Percentiles rank a stretch among this genome's conserved stretches.
These are phyloP conservation scores for Piloderma croceum DNA, from an alignment of 768 basidiomycete genomes.

Conservation along the genomic window DNA sequence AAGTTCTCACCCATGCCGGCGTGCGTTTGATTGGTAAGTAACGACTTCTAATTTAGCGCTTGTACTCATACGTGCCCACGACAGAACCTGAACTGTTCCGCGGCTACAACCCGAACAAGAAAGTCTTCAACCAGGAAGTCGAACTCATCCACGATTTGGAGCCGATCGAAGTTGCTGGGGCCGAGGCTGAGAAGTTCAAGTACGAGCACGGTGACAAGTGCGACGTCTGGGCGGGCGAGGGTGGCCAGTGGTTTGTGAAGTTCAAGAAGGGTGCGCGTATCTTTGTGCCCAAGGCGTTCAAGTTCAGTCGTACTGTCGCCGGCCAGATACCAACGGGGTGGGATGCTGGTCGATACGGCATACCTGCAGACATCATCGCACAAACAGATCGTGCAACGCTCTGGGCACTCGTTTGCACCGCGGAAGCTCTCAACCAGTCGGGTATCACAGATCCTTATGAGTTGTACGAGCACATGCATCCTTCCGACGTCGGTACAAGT, in stretches of 20 bases:
- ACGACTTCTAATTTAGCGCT: not conserved
- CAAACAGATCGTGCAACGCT: constrained; percentile 91
- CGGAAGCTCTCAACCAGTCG: constrained; percentile 94
- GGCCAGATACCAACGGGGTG: constrained; percentile 98
- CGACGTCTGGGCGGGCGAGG: constrained; percentile 88
- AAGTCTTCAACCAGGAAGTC: constrained; percentile 95
- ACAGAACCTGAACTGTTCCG: constrained; percentile 96
- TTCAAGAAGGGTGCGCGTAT: constrained; percentile 97
- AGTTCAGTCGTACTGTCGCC: constrained; percentile 89
- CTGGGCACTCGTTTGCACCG: constrained; percentile 92
- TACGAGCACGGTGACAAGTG: constrained; percentile 94
- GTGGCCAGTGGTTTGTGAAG: constrained; percentile 96
- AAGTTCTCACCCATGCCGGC: constrained; percentile 85
- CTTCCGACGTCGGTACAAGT: constrained; percentile 90
- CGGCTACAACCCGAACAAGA: constrained; percentile 96
- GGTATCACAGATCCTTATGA: constrained; percentile 98
- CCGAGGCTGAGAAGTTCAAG: constrained; percentile 93
- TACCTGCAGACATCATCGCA: constrained; percentile 91
- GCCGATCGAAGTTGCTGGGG: constrained; percentile 86
- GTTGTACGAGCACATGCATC: constrained; percentile 93
- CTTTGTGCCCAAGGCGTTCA: constrained; percentile 90
- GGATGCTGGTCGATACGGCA: constrained; percentile 94
- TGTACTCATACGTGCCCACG: constrained; percentile 1
- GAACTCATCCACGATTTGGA: constrained; percentile 96
- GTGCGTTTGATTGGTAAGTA: constrained; percentile 88